Evolutionary conservation across 129 eudicot genomes (phyloP), one percentile per base, ranked within the genome.

Genomic region (Sambucus nigra): DNA sequence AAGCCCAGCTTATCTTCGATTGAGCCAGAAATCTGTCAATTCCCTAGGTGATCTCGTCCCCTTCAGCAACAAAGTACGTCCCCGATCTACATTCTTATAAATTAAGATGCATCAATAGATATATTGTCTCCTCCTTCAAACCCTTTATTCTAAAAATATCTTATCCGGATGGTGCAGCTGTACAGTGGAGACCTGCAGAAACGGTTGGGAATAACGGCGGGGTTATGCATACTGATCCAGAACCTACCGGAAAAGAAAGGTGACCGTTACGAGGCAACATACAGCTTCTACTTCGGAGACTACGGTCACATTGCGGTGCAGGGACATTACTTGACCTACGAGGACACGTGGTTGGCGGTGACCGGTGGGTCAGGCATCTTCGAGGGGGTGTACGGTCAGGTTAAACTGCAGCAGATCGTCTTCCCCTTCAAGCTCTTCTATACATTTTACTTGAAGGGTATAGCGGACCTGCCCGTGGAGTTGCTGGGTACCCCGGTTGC

Each of bases 341-440:
- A 81, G 65, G 97, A 89, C 48, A 77, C 95, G 1, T 78, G 60
- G 22, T 80, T 89, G 0, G 62, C 83, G n/a, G 73, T 89, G 38
- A 89, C 93, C 5, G 97, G 95, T 17, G 97, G 97, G 15, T 70
- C 95, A 0, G 97, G 97, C 5, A 69, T 89, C 4, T 89, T 89
- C 60, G 81, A 81, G 58, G 97, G 97, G 41, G 97, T 70, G 3
- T 78, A 71, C 53, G 97, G 97, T 19, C 95, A 89, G 60, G 95
- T 89, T 24, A 89, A 78, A 66, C 70, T 89, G 53, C 93, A 89
- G 62, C 97, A 89, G 74, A 60, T 89, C 15, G 68, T 89, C 39
- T 89, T 80, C 48, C 97, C 97, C 7, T 73, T 84, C 60, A 89
- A 89, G 79, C 41, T 89, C 54, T 89, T 84, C 82, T 89, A 89